Conservation (phyloP, 2,329 filamentous ascomycete species). For the Annulohypoxylon truncatum region DNA sequence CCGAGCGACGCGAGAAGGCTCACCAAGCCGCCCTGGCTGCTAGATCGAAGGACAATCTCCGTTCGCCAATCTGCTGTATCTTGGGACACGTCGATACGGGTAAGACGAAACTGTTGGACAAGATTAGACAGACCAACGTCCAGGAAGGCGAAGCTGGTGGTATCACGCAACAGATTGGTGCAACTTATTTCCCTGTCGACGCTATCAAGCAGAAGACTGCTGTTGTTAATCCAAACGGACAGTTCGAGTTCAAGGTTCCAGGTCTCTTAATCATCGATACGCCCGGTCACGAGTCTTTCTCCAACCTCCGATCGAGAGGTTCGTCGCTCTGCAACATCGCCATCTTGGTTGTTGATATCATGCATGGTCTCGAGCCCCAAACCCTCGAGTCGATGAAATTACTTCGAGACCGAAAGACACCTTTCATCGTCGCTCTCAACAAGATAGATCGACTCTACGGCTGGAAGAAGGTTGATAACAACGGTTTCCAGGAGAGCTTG, state of each 20-base stretch:
- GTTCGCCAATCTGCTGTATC: constrained; percentile 99
- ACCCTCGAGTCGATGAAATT: constrained; percentile 97
- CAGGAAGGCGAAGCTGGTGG: constrained; percentile 99
- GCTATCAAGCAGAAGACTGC: constrained; percentile 91
- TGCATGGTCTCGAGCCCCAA: constrained; percentile 98
- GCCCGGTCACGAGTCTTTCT: constrained; percentile 99
- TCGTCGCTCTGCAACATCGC: constrained; percentile 99
- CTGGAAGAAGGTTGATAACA: constrained; percentile 99
- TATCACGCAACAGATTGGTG: constrained; percentile 99
- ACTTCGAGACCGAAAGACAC: constrained; percentile 91
- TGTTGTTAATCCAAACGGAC: constrained; percentile 90
- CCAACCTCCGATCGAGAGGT: constrained; percentile 94
- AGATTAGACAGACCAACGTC: constrained; percentile 97
- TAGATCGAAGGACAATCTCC: constrained; percentile 91
- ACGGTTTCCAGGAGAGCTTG: constrained; percentile 94
- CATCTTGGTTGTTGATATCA: constrained; percentile 98
- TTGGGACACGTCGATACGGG: constrained; percentile 99
- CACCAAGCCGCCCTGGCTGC: constrained; percentile 93
- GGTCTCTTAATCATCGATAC: constrained; percentile 98
- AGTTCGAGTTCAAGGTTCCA: constrained; percentile 96
- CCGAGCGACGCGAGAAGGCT: constrained; percentile 86
- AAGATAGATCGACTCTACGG: constrained; percentile 99
- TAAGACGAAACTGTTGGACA: constrained; percentile 99
- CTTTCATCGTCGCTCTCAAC: constrained; percentile 98
- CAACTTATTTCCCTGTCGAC: constrained; percentile 97